Evolutionary conservation across 129 eudicot species (phyloP).

Genomic region (Sambucus nigra): DNA sequence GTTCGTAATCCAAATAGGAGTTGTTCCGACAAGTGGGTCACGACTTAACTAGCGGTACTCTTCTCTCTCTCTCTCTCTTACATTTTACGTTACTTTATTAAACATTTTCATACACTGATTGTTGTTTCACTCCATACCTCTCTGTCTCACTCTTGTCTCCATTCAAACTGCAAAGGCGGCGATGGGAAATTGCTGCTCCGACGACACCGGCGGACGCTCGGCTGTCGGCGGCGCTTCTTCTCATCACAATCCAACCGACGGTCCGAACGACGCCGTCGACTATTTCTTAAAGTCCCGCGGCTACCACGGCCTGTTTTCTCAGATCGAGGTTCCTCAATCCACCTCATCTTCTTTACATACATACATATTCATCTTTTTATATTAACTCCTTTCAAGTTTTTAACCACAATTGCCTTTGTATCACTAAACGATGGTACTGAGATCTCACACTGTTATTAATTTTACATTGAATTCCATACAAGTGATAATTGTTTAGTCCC

Average conservation of each 20-base stretch:
- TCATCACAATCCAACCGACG: constrained; percentile 18
- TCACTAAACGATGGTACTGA: neutral
- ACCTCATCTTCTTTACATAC: neutral
- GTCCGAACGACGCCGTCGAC: constrained; percentile 73
- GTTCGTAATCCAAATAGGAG: neutral
- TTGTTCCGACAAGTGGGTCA: constrained; percentile 25
- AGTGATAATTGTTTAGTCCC: too few relatives aligned
- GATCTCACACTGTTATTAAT: too few relatives aligned
- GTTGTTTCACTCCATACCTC: neutral
- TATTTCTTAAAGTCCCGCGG: constrained; percentile 70
- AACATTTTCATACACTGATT: neutral
- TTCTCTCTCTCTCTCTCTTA: constrained; percentile 10
- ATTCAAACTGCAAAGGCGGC: constrained; percentile 13
- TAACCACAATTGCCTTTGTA: neutral
- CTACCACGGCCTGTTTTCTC: constrained; percentile 75
- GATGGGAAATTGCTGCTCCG: constrained; percentile 94
- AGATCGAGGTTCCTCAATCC: constrained; percentile 69
- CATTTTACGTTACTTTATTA: neutral
- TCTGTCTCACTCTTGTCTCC: constrained; percentile 5
- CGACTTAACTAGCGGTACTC: neutral
- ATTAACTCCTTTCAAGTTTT: too few relatives aligned
- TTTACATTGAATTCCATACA: too few relatives aligned
- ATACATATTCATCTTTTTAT: too few relatives aligned
- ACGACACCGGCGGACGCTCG: constrained; percentile 45
- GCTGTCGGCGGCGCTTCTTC: constrained; percentile 55